These are phyloP conservation scores for Kodamaea alishanica DNA, from an alignment of 1,139 yeast genomes.

Conservation along the genomic window DNA sequence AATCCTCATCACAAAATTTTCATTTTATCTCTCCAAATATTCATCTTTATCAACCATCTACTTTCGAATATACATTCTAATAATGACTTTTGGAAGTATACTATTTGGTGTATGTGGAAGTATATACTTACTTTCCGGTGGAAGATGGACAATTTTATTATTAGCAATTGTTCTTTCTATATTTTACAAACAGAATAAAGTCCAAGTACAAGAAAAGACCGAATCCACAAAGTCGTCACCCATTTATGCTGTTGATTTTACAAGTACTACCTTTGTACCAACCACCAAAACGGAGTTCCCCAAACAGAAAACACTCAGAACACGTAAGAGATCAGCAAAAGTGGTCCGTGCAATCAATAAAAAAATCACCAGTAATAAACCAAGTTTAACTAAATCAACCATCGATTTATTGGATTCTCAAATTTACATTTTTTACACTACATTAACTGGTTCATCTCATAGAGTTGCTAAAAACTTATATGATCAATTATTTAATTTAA, in stretches of 20 bases:
- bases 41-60: neutral
- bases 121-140: constrained; percentile 23
- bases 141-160: constrained; percentile 22
- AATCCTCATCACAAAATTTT: constrained; percentile 1
- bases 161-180: constrained; percentile 14
- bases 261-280: constrained; percentile 34
- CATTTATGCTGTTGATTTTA: constrained; percentile 44
- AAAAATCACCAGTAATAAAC: constrained; percentile 9
- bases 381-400: constrained; percentile 29
- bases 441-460: constrained; percentile 79
- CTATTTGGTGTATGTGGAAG: constrained; percentile 19
- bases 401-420: constrained; percentile 41
- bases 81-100: constrained; percentile 11
- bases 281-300: constrained; percentile 23
- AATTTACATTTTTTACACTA: constrained; percentile 70
- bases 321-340: constrained; percentile 33
- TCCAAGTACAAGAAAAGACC: neutral
- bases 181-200: constrained; percentile 6
- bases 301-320: constrained; percentile 11
- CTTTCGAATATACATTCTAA: too few relatives aligned
- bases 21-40: neutral
- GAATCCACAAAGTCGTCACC: constrained; percentile 24
- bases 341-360: constrained; percentile 39
- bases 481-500: constrained; percentile 30
- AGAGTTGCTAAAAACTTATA: constrained; percentile 56